These are phyloP conservation scores for Basipetospora chlamydospora DNA, from an alignment of 2,329 filamentous ascomycete species.

Conservation along the genomic window DNA sequence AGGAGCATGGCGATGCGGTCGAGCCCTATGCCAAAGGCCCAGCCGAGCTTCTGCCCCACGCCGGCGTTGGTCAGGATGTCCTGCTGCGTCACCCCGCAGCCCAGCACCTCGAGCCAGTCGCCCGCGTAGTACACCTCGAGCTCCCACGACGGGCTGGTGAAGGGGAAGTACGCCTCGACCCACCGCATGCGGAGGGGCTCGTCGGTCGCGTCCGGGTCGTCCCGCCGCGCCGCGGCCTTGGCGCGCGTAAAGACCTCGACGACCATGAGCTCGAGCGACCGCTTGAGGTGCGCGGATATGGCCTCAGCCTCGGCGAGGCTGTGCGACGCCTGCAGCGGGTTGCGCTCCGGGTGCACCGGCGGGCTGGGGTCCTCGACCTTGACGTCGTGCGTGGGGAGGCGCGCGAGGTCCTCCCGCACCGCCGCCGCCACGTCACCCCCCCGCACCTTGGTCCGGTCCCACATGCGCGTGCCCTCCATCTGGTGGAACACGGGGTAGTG, in stretches of 20 bases:
- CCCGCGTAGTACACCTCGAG: slow-evolving; percentile 89
- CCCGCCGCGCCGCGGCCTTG: slow-evolving; percentile 44
- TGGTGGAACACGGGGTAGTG: slow-evolving; percentile 98
- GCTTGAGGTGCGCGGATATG: slow-evolving; percentile 72
- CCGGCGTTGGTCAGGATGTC: slow-evolving; percentile 64
- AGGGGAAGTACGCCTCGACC: slow-evolving; percentile 96
- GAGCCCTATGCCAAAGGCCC: slow-evolving; percentile 90
- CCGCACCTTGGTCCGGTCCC: slow-evolving; percentile 52
- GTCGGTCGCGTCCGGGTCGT: slow-evolving; percentile 33
- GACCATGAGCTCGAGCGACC: slow-evolving; percentile 78
- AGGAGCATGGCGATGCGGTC: slow-evolving; percentile 96
- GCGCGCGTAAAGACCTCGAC: slow-evolving; percentile 77
- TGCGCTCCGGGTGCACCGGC: slow-evolving; percentile 59
- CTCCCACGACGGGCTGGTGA: slow-evolving; percentile 91
- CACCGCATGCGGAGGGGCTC: slow-evolving; percentile 78
- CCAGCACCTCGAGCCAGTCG: slow-evolving; percentile 90
- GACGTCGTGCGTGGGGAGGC: slow-evolving; percentile 58
- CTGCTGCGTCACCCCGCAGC: slow-evolving; percentile 83
- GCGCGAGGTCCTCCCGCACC: slow-evolving; percentile 56
- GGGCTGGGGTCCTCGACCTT: slow-evolving; percentile 75
- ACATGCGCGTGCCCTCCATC: slow-evolving; percentile 89
- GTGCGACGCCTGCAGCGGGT: slow-evolving; percentile 61
- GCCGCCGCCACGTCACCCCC: slow-evolving; percentile 45
- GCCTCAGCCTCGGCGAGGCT: slow-evolving; percentile 65
- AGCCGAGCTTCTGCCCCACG: slow-evolving; percentile 63